Evolutionary conservation across 441 rosid species (phyloP).

Genomic region (Capsella rubella): DNA sequence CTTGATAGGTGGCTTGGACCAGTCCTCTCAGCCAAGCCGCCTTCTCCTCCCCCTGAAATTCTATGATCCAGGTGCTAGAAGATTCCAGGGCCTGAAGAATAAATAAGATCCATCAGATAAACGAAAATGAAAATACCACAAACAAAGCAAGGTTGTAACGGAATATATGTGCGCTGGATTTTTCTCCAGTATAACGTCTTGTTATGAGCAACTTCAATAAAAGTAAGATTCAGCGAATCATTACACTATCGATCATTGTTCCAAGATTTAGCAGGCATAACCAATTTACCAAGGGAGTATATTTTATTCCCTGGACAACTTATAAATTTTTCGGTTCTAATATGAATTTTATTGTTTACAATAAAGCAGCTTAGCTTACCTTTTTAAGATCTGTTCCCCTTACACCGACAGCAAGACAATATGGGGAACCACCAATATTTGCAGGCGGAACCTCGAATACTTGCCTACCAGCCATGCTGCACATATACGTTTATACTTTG

Average conservation of each 20-base stretch:
- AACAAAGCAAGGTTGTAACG: conserved; percentile 16
- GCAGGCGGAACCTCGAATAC: conserved; percentile 82
- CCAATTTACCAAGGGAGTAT: conserved; percentile 23
- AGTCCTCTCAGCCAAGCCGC: conserved; percentile 89
- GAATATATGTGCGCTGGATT: conserved; percentile 18
- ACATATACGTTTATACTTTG: conserved; percentile 40
- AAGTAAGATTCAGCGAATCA: conserved; percentile 32
- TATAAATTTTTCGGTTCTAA: conserved; percentile 4
- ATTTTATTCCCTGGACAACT: conserved; percentile 10
- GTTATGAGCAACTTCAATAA: conserved; percentile 21
- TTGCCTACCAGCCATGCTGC: conserved; percentile 98
- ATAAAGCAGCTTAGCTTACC: conserved; percentile 55
- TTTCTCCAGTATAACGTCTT: conserved; percentile 25
- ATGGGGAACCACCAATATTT: conserved; percentile 90
- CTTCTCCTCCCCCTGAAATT: conserved; percentile 81
- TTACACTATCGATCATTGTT: conserved; percentile 28
- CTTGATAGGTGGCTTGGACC: conserved; percentile 88
- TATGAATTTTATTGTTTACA: conserved; percentile 21
- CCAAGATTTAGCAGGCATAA: conserved; percentile 30
- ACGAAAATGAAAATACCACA: conserved; percentile 22
- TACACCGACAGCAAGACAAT: conserved; percentile 81
- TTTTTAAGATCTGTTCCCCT: conserved; percentile 86
- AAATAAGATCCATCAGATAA: conserved; percentile 26
- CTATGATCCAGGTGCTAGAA: conserved; percentile 93
- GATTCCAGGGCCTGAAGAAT: conserved; percentile 86